phyloP scores from a whole-genome alignment of 2,329 filamentous ascomycete species.

The Nothophoma quercina region DNA sequence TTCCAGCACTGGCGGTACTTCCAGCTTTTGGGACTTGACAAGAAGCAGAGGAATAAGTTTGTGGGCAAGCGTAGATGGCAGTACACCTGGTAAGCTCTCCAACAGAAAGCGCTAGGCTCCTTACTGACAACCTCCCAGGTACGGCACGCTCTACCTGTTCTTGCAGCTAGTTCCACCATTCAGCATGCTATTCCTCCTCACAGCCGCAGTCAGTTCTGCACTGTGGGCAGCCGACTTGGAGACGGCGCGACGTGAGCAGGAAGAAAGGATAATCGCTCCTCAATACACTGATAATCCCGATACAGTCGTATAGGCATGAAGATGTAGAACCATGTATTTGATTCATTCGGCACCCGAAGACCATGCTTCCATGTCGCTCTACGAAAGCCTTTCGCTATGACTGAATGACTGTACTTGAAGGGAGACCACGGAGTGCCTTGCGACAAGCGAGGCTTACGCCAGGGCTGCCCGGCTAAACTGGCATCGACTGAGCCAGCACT shows the following conservation, averaged over 20 bases:
- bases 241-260: conserved; percentile 36
- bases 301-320: conserved; percentile 23
- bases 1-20: conserved; percentile 93
- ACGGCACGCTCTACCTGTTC: conserved; percentile 83
- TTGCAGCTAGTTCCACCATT: conserved; percentile 88
- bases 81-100: conserved; percentile 73
- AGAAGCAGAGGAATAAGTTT: conserved; percentile 75
- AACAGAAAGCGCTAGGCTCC: not conserved
- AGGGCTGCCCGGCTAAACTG: conserved; percentile 1
- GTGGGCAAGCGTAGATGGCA: conserved; percentile 75
- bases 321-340: not conserved
- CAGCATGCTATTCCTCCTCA: conserved; percentile 94
- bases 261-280: conserved; percentile 26
- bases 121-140: conserved; percentile 56
- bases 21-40: conserved; percentile 76
- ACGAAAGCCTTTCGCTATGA: not conserved
- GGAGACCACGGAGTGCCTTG: not conserved
- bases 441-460: not conserved
- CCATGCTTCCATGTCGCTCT: not conserved
- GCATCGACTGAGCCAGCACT: not conserved
- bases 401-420: not conserved
- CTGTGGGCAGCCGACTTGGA: conserved; percentile 87
- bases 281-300: conserved; percentile 43
- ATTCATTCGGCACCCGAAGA: not conserved
- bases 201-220: conserved; percentile 82